Base-by-base conservation (phyloP, 805 yeast genomes). In the Saturnispora zaruensis region DNA sequence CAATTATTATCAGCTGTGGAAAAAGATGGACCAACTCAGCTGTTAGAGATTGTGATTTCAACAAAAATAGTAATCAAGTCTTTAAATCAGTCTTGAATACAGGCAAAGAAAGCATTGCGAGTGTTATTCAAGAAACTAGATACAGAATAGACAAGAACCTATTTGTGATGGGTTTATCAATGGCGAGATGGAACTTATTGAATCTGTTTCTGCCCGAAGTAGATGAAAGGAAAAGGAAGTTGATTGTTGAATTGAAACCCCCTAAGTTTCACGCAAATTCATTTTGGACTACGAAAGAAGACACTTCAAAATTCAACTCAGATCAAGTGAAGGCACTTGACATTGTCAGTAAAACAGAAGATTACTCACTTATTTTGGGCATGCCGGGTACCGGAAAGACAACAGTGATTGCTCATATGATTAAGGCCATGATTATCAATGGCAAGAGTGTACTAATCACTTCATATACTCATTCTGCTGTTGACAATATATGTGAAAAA, bases 331-430 rank as follows among this genome's bases (percentile, higher is more conserved):
- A 50, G 2, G 98, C 97, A 0, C 72, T 93, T 36, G 75, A 79
- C 14, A 77, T 73, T 52, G 87, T 82, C 0, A 61, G 88, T 44
- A 64, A 73, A 14, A 75, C 93, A 0, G 63, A 80, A 48, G 96
- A 90, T 61, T 93, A 87, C 61, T 73, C 90, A 4, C 70, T 93
- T 57, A 77, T 93, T 18, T 68, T 91, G 52, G 99, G 99, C 0
- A 93, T 93, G 99, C 99, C 99, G 0, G 99, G 99, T 3, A 93
- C 98, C 0, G 99, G 96, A 8, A 88, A 88, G 60, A 88, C 96
- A 1, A 88, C 98, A 0, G 85, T 90, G 0, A 89, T 93, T 48
- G 84, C 95, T 0, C 81, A 82, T 43, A 59, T 93, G 16, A 82
- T 90, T 41, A 73, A 76, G 51, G 69, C 76, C 38, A 62, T 93